Percentiles rank a stretch among this genome's conserved stretches.
These are phyloP conservation scores for Gnetum montanum DNA, from an alignment of 75 land plant species.

Conservation along the genomic window DNA sequence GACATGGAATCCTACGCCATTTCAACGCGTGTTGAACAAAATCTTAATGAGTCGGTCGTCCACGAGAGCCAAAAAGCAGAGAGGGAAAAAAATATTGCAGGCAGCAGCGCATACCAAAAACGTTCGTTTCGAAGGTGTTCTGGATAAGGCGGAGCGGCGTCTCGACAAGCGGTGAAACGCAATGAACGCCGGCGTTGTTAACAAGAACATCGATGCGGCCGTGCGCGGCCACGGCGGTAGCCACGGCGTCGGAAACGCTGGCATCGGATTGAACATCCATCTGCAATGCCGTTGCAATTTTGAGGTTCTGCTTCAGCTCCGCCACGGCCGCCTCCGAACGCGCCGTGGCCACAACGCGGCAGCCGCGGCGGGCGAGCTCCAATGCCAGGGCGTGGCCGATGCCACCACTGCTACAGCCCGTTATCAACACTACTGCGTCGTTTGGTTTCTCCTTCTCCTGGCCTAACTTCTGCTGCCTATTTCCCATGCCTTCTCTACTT, in stretches of 20 bases:
- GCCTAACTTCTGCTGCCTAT: too few species aligned
- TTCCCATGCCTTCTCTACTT: too few species aligned
- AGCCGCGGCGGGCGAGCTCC: constrained; percentile 31
- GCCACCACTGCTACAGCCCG: constrained; percentile 55
- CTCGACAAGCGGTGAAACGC: constrained; percentile 50
- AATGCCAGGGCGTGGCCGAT: constrained; percentile 47
- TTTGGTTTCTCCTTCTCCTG: too few species aligned
- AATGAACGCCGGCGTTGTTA: constrained; percentile 51
- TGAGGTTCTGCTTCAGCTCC: constrained; percentile 3
- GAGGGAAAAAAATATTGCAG: too few species aligned
- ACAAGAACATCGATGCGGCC: constrained; percentile 46
- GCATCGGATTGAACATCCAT: constrained; percentile 45
- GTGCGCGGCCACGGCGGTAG: constrained; percentile 5
- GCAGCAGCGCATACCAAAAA: constrained; percentile 14
- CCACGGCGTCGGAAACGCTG: constrained; percentile 29
- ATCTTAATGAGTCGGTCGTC: too few species aligned
- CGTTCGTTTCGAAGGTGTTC: constrained; percentile 35
- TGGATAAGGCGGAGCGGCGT: constrained; percentile 19
- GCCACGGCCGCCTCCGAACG: constrained; percentile 9
- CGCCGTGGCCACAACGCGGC: constrained; percentile 38
- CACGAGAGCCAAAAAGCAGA: too few species aligned
- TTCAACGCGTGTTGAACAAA: too few species aligned
- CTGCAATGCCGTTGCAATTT: constrained; percentile 13
- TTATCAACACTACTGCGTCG: constrained; percentile 16
- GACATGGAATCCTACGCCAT: too few species aligned